Evolutionary conservation across 2,329 filamentous ascomycete genomes (phyloP).

Genomic region (Penicillium sp.): DNA sequence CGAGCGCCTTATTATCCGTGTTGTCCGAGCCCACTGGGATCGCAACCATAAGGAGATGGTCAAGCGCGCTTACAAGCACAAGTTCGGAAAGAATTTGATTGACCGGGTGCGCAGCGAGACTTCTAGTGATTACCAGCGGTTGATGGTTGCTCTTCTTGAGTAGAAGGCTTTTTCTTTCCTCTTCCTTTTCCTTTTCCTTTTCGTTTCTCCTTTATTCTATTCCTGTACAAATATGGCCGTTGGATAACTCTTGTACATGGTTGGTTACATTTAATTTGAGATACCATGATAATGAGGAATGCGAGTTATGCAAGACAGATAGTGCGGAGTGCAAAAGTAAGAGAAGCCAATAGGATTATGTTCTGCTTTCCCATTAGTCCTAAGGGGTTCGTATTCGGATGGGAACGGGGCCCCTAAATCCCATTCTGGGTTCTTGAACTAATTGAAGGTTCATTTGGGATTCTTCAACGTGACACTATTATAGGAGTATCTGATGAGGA

Average conservation of each 20-base stretch:
- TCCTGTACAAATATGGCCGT: conserved; percentile 3
- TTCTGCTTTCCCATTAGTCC: background rate
- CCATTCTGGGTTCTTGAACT: background rate
- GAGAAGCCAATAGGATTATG: background rate
- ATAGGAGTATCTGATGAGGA: background rate
- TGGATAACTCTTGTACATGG: background rate
- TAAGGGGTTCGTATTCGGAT: background rate
- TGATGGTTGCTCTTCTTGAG: conserved; percentile 66
- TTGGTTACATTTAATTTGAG: background rate
- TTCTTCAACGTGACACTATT: background rate
- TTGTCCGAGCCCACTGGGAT: conserved; percentile 83
- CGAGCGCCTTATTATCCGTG: conserved; percentile 68
- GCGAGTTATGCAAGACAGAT: background rate
- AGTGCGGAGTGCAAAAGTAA: background rate
- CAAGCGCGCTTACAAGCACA: conserved; percentile 71
- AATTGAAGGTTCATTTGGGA: background rate
- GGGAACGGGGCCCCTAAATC: background rate
- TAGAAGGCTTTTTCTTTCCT: conserved; percentile 19
- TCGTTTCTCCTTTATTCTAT: no score
- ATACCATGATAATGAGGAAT: conserved; percentile 7
- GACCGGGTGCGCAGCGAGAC: conserved; percentile 76
- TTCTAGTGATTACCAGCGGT: conserved; percentile 73
- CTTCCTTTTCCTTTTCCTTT: no score
- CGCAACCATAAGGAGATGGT: conserved; percentile 69
- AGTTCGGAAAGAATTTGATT: conserved; percentile 65